Conservation (phyloP, 140 eudicot genomes). For the Senecio squalidus region DNA sequence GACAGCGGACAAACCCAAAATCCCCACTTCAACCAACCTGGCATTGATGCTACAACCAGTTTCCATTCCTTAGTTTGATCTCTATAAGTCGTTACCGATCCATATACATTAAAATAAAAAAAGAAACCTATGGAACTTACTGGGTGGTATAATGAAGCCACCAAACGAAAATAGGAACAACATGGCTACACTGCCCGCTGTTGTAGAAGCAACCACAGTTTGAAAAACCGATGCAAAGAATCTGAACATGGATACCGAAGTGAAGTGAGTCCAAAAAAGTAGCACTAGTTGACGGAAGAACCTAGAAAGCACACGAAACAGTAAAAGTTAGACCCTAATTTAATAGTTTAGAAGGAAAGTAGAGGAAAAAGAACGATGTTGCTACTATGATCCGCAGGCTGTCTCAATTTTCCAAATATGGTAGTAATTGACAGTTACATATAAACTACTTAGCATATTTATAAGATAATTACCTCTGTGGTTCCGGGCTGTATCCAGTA, state of each 20-base stretch:
- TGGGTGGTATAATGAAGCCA: constrained; percentile 57
- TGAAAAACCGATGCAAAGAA: constrained; percentile 51
- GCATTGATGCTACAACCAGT: constrained; percentile 38
- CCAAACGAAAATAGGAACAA: constrained; percentile 41
- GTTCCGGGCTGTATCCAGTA: constrained; percentile 59
- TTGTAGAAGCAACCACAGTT: constrained; percentile 42
- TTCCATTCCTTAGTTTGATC: constrained; percentile 5
- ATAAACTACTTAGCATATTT: too few relatives aligned
- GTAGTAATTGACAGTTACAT: too few relatives aligned
- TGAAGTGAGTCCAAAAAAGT: constrained; percentile 37
- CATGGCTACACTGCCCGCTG: constrained; percentile 40
- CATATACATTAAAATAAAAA: not conserved
- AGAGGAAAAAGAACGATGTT: too few relatives aligned
- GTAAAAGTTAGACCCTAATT: too few relatives aligned
- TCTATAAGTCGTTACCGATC: not conserved
- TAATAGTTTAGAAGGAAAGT: not conserved
- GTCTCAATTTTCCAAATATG: too few relatives aligned
- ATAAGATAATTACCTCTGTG: constrained; percentile 40
- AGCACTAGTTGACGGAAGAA: constrained; percentile 50
- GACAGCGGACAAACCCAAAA: constrained; percentile 46
- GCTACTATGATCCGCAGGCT: too few relatives aligned
- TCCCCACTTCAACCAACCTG: constrained; percentile 51
- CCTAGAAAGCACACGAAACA: constrained; percentile 35
- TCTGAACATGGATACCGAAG: constrained; percentile 59
- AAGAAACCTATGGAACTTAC: constrained; percentile 22